Conservation (phyloP, 768 basidiomycete species). For the Pulveroboletus sp. region DNA sequence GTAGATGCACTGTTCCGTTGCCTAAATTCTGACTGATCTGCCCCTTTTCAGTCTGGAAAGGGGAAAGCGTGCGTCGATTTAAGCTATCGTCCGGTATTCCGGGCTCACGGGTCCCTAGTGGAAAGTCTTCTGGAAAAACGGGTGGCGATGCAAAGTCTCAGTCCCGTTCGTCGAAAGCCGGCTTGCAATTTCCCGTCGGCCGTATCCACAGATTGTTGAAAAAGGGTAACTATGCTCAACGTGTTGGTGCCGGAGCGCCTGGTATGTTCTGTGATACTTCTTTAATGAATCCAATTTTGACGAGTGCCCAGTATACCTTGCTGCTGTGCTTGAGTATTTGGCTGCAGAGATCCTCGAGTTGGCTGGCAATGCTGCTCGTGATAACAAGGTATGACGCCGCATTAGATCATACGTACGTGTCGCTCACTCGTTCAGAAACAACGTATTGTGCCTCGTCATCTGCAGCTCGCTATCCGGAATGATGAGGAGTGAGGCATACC, state of each 20-base stretch:
- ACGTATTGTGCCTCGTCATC: constrained; percentile 77
- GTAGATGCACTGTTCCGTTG: neutral
- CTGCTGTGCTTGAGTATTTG: constrained; percentile 85
- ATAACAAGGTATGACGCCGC: constrained; percentile 50
- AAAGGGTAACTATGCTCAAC: constrained; percentile 69
- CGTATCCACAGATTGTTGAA: constrained; percentile 80
- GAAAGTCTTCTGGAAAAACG: constrained; percentile 48
- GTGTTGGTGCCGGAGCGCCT: constrained; percentile 68
- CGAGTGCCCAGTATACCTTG: constrained; percentile 60
- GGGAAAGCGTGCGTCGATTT: constrained; percentile 45
- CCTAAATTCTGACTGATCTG: constrained; percentile 12
- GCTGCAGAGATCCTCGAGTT: constrained; percentile 85
- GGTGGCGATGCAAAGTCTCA: constrained; percentile 54
- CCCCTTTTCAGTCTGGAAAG: constrained; percentile 46
- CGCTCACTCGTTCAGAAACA: constrained; percentile 42
- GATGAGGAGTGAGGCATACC: constrained; percentile 59
- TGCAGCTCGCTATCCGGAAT: constrained; percentile 74
- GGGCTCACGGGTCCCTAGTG: constrained; percentile 27
- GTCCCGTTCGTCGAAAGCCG: constrained; percentile 65
- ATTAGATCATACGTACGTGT: neutral
- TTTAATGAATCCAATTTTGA: neutral
- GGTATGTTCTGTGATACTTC: constrained; percentile 35
- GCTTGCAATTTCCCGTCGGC: constrained; percentile 75
- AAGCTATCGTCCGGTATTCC: constrained; percentile 1
- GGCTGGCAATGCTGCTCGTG: constrained; percentile 75